Percentiles rank a stretch among this genome's conserved stretches.
phyloP scores from a whole-genome alignment of 345 rosid genomes.

The Brassica rapa region DNA sequence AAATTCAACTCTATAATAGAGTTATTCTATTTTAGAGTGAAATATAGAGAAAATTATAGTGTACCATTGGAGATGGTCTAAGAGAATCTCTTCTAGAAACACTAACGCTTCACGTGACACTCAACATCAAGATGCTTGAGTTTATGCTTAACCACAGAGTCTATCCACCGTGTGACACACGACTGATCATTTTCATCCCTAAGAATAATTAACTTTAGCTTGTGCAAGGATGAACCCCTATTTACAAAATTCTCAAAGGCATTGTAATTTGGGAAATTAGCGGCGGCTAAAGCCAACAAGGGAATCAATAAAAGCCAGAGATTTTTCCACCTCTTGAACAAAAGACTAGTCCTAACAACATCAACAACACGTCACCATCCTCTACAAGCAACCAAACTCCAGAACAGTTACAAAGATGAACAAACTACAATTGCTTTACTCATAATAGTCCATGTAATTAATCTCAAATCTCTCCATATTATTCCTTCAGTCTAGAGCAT shows the following conservation, averaged over 20 bases:
- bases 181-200: not conserved
- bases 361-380: constrained; percentile 62
- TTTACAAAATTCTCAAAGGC: not conserved
- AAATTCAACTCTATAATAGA: no score
- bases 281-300: not conserved
- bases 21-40: no score
- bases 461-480: constrained; percentile 3
- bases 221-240: not conserved
- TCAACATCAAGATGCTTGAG: not conserved
- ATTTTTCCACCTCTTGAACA: constrained; percentile 48
- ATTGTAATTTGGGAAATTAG: not conserved
- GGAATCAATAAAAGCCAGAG: not conserved
- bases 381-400: constrained; percentile 78
- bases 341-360: not conserved
- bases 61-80: no score
- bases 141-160: not conserved
- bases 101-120: not conserved
- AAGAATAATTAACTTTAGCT: not conserved
- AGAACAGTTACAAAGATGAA: constrained; percentile 70
- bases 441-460: not conserved
- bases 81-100: not conserved
- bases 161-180: not conserved
- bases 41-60: no score
- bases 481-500: not conserved
- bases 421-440: not conserved